Conservation (phyloP, 2,329 filamentous ascomycete genomes). For the Hypoxylon sp. region DNA sequence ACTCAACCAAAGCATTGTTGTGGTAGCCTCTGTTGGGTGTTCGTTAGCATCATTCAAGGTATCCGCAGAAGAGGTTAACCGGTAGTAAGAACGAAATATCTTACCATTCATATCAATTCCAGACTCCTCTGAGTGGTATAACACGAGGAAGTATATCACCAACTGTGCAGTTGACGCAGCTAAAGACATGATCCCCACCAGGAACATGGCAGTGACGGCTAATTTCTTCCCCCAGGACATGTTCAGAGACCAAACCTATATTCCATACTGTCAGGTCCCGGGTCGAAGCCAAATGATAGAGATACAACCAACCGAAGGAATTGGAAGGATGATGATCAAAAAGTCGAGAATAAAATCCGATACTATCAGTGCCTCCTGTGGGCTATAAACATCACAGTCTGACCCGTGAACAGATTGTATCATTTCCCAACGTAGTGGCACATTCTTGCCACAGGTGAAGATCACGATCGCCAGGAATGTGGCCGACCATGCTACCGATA, state of each 20-base stretch:
- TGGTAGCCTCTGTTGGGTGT: not conserved
- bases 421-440: not conserved
- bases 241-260: conserved; percentile 7
- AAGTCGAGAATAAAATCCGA: conserved; percentile 3
- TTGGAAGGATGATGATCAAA: not conserved
- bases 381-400: not conserved
- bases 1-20: conserved; percentile 3
- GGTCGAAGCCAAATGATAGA: no score
- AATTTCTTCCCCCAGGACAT: conserved; percentile 8
- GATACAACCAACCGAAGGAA: conserved; percentile 5
- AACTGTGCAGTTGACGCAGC: conserved; percentile 1
- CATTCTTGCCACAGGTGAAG: not conserved
- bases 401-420: not conserved
- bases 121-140: not conserved
- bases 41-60: not conserved
- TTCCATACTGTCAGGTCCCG: not conserved
- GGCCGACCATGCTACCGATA: not conserved
- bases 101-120: conserved; percentile 7
- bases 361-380: not conserved
- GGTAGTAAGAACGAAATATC: not conserved
- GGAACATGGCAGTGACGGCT: conserved; percentile 2
- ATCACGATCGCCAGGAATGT: not conserved
- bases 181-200: conserved; percentile 6
- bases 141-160: not conserved
- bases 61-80: not conserved